A percentile compares a stretch with the other conserved stretches of the same genome.
Conservation (phyloP, 2,329 filamentous ascomycete genomes). For the Emmonsiellopsis sp. region DNA sequence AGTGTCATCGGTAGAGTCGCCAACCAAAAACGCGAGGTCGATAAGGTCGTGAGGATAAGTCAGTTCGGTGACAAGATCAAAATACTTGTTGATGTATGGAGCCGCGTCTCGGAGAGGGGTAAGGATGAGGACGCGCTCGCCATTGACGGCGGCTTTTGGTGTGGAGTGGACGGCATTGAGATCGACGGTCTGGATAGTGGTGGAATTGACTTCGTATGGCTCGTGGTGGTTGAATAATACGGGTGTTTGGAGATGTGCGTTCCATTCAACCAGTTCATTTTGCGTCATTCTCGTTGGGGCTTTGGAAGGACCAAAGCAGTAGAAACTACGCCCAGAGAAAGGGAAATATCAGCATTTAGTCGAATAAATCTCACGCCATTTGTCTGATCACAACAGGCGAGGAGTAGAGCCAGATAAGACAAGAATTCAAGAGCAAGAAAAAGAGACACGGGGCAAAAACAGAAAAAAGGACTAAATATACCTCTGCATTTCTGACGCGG, state of each 20-base stretch:
- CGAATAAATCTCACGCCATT: neutral
- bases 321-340: constrained; percentile 56
- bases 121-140: constrained; percentile 82
- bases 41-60: constrained; percentile 94
- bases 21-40: constrained; percentile 88
- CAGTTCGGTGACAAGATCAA: constrained; percentile 80
- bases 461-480: constrained; percentile 36
- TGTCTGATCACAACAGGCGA: neutral
- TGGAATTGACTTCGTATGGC: constrained; percentile 73
- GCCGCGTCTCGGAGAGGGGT: constrained; percentile 89
- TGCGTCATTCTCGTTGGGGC: constrained; percentile 91
- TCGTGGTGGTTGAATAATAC: constrained; percentile 95
- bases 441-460: neutral
- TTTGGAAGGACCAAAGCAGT: constrained; percentile 92
- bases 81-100: constrained; percentile 74
- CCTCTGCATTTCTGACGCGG: constrained; percentile 85
- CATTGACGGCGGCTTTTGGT: constrained; percentile 64
- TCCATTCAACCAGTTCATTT: constrained; percentile 87
- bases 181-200: constrained; percentile 68
- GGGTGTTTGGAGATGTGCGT: constrained; percentile 77
- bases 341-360: constrained; percentile 5
- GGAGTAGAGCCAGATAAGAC: no score
- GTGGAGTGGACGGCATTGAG: constrained; percentile 81
- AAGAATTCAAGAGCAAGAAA: neutral
- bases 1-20: constrained; percentile 86